phyloP scores from a whole-genome alignment of 768 basidiomycete species.

The Crepidotus variabilis region DNA sequence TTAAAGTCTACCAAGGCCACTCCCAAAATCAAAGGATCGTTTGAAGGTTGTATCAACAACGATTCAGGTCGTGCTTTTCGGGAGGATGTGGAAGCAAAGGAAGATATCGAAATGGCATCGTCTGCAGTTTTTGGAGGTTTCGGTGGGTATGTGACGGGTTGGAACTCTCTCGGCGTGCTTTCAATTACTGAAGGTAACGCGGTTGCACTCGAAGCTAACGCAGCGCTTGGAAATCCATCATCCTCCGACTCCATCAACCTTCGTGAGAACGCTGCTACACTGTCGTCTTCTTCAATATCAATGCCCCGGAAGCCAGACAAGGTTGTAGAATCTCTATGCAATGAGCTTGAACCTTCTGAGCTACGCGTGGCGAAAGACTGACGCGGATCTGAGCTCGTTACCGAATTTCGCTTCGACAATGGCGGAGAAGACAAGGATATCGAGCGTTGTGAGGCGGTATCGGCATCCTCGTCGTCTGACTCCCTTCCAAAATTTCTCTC shows the following conservation, averaged over 20 bases:
- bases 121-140: slow-evolving; percentile 33
- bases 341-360: slow-evolving; percentile 18
- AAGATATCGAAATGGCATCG: slow-evolving; percentile 55
- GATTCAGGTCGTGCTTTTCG: slow-evolving; percentile 79
- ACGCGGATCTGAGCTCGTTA: slow-evolving; percentile 19
- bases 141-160: slow-evolving; percentile 59
- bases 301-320: neutral
- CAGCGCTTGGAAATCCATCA: neutral
- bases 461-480: slow-evolving; percentile 51
- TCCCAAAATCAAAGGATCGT: slow-evolving; percentile 70
- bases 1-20: slow-evolving; percentile 95
- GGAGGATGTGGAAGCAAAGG: slow-evolving; percentile 62
- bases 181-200: neutral
- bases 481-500: slow-evolving; percentile 28
- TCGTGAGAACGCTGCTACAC: slow-evolving; percentile 48
- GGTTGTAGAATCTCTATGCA: neutral
- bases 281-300: slow-evolving; percentile 40
- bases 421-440: slow-evolving; percentile 70
- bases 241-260: slow-evolving; percentile 24
- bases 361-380: slow-evolving; percentile 25
- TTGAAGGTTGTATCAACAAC: slow-evolving; percentile 57
- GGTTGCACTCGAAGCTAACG: neutral
- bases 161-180: slow-evolving; percentile 15
- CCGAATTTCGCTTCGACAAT: slow-evolving; percentile 44
- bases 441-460: slow-evolving; percentile 77